Evolutionary conservation across 2,329 filamentous ascomycete species (phyloP).

Genomic region (Phialemonium atrogriseum): DNA sequence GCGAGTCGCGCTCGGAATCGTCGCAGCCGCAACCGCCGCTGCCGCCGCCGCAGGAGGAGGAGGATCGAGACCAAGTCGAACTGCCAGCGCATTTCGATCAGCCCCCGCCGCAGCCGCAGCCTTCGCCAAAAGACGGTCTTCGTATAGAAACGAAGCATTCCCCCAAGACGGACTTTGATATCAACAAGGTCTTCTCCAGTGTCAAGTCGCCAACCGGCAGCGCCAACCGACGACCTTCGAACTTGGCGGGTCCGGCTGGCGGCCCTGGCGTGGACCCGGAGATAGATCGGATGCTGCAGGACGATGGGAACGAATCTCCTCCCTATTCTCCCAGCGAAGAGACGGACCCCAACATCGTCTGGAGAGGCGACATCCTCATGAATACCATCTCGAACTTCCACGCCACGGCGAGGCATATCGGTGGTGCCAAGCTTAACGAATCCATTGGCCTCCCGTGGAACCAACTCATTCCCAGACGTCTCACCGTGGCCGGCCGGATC

Average conservation of each 20-base stretch:
- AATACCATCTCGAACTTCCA: slow-evolving; percentile 66
- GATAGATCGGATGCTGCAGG: slow-evolving; percentile 80
- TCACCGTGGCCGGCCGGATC: slow-evolving; percentile 73
- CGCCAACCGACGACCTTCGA: slow-evolving; percentile 39
- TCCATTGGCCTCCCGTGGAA: slow-evolving; percentile 53
- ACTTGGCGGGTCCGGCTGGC: slow-evolving; percentile 31
- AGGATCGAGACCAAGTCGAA: slow-evolving; percentile 12
- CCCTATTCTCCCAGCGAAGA: slow-evolving; percentile 78
- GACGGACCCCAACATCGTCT: slow-evolving; percentile 63
- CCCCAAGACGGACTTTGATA: slow-evolving; percentile 62
- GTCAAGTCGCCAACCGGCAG: slow-evolving; percentile 63
- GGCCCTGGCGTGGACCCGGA: slow-evolving; percentile 73
- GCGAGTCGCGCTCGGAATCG: slow-evolving; percentile 13
- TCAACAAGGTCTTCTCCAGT: slow-evolving; percentile 76
- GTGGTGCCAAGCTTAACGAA: slow-evolving; percentile 68
- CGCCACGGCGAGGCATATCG: slow-evolving; percentile 73
- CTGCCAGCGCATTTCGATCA: slow-evolving; percentile 15
- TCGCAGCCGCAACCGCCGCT: slow-evolving; percentile 10
- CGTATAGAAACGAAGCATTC: slow-evolving; percentile 43
- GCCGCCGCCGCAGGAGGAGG: slow-evolving; percentile 11
- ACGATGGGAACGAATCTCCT: slow-evolving; percentile 70
- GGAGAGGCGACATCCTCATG: slow-evolving; percentile 72
- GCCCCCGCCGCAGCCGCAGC: no score
- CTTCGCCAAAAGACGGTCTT: slow-evolving; percentile 20
- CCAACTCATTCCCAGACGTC: slow-evolving; percentile 60